phyloP scores from a whole-genome alignment of 2,329 filamentous ascomycete species.

The Penicillium paneum region DNA sequence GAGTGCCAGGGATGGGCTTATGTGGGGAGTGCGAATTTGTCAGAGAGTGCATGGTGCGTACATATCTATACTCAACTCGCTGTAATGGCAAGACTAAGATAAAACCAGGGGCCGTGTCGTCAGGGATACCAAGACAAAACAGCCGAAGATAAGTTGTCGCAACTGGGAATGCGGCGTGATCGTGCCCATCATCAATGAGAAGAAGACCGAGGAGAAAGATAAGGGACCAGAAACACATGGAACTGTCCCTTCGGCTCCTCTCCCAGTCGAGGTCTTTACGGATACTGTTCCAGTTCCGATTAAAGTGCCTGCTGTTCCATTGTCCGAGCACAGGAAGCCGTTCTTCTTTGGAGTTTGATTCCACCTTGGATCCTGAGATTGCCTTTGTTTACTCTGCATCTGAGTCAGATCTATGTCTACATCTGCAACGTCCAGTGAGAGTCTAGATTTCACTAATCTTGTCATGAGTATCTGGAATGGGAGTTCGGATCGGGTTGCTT shows the following conservation, averaged over 20 bases:
- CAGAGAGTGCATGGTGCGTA: conserved; percentile 84
- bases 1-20: conserved; percentile 68
- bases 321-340: conserved; percentile 10
- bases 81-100: neutral
- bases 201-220: conserved; percentile 29
- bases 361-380: neutral
- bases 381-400: neutral
- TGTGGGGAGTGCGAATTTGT: conserved; percentile 85
- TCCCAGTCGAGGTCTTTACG: conserved; percentile 32
- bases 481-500: neutral
- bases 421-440: neutral
- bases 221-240: neutral
- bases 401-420: neutral
- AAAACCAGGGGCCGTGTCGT: conserved; percentile 68
- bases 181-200: conserved; percentile 52
- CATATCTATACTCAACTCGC: neutral
- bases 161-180: conserved; percentile 97
- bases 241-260: neutral
- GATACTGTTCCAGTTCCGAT: conserved; percentile 46
- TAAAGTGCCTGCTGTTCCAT: conserved; percentile 32
- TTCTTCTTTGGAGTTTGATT: conserved; percentile 3
- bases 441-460: neutral
- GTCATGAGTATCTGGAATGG: neutral
- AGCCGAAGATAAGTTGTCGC: conserved; percentile 73
- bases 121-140: conserved; percentile 63